phyloP scores from a whole-genome alignment of 148 eudicot species.

The Rhododendron henanense region DNA sequence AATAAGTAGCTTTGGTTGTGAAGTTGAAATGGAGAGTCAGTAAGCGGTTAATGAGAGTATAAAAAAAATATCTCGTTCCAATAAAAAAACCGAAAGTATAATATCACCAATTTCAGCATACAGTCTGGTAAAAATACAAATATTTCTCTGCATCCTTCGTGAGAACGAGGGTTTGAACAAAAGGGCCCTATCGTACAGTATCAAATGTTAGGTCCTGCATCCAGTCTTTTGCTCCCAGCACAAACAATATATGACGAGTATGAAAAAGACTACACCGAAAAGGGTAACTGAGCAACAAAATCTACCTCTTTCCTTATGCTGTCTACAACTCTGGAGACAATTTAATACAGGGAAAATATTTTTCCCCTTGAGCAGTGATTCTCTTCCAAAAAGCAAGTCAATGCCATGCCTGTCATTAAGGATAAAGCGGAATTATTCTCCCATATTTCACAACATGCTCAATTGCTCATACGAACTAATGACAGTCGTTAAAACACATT shows the following conservation, averaged over 20 bases:
- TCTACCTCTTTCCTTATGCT: conserved; percentile 49
- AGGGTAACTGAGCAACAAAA: background rate
- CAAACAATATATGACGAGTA: background rate
- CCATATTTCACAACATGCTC: background rate
- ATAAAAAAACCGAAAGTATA: background rate
- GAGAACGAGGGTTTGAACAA: background rate
- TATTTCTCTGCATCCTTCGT: background rate
- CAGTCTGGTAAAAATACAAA: background rate
- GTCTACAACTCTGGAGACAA: conserved; percentile 43
- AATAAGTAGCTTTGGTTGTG: no score
- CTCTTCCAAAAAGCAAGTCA: conserved; percentile 39
- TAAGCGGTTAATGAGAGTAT: background rate
- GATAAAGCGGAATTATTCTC: background rate
- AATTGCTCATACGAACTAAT: background rate
- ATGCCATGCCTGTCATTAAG: conserved; percentile 54
- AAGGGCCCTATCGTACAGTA: background rate
- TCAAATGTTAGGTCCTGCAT: background rate
- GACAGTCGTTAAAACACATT: background rate
- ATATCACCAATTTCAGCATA: background rate
- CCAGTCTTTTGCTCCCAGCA: background rate
- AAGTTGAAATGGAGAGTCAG: background rate
- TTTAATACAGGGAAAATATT: conserved; percentile 54
- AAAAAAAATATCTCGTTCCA: background rate
- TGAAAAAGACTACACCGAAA: background rate
- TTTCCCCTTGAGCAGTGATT: conserved; percentile 53